Evolutionary conservation across 2,329 filamentous ascomycete genomes (phyloP), one percentile per base, ranked within the genome.

Genomic region (Penicillium brasilianum): DNA sequence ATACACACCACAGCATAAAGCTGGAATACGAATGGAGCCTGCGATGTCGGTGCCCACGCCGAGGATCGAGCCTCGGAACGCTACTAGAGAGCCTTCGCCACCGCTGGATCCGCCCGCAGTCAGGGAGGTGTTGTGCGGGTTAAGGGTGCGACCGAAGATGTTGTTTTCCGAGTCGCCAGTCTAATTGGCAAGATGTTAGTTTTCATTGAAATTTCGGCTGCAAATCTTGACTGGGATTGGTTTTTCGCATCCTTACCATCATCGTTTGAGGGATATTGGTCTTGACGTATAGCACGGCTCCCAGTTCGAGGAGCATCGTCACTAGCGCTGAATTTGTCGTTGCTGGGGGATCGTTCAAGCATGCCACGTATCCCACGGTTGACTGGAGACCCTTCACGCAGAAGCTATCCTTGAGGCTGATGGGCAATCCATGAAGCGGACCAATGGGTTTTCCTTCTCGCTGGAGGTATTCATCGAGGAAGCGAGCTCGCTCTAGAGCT

Each of bases 401-500:
- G 50, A 71, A 71, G 55, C 64, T 66, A 37, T 74, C 75, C 57
- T 77, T 80, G 20, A 80, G 43, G 39, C 72, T 75, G 25, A 80
- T 69, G 0, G 78, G 78, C 0, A 80, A 61, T 0, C 78, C 77
- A 60, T 80, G 78, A 2, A 80, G 60, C 1, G 78, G 77, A 0
- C 77, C 77, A 4, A 76, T 48, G 0, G 72, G 66, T 37, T 67
- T 71, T 9, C 71, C 71, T 22, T 72, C 67, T 10, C 63, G 61
- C 22, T 64, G 34, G 1, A 76, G 63, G 48, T 77, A 74, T 1
- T 70, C 65, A 59, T 81, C 78, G 1, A 80, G 71, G 14, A 70
- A 69, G 30, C 70, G 66, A 3, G 78, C 79, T n/a, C 72, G 66
- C 5, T 74, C 68, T 1, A 79, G 57, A 0, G 78, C 80, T 4